Base-by-base conservation (phyloP, 345 rosid species). In the Eucalyptus albens region DNA sequence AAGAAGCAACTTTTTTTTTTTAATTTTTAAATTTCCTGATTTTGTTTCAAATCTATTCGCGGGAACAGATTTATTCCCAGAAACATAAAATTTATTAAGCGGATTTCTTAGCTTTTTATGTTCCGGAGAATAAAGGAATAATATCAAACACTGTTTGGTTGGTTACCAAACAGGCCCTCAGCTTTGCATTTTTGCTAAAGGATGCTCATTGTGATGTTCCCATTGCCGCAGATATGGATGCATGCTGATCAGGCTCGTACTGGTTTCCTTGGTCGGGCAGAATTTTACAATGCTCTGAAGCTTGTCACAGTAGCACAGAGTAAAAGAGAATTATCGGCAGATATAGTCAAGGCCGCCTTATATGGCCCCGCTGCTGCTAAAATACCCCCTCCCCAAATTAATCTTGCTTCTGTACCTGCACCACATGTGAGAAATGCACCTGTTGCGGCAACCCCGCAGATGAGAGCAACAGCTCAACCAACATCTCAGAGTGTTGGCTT, bases 261-360 rank as follows among this genome's bases (percentile, higher is more conserved):
- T 85, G 98, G 98, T 88, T 96, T 93, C 93, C 98, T 97, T 91
- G 99, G 96, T 72, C 97, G 95, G 87, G 94, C 94, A 50, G 99
- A 97, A 91, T 97, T 97, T 91, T 94, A 88, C 89, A 97, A 97
- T 91, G 96, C 98, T 91, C 96, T 97, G 90, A 97, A 92, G 90
- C 98, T 97, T 92, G 98, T 95, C n/a, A 97, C 99, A 27, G 99
- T 97, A 87, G 99, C 98, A 59, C 99, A 97, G 93, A 97, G 98
- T 91, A 97, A 96, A 95, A 94, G 99, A 88, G 99, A 97, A 50
- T 88, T 97, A 91, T 96, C 99, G 9, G 97, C 98, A 29, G 99
- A 97, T 50, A 97, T 97, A 90, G 99, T 97, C 88, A 97, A 97
- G 91, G 99, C 99, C 47, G 99, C 99, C 72, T 89, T 97, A 24